Evolutionary conservation across 1,139 yeast species (phyloP), one percentile per base, ranked within the genome.

Genomic region (Pichia sp.): DNA sequence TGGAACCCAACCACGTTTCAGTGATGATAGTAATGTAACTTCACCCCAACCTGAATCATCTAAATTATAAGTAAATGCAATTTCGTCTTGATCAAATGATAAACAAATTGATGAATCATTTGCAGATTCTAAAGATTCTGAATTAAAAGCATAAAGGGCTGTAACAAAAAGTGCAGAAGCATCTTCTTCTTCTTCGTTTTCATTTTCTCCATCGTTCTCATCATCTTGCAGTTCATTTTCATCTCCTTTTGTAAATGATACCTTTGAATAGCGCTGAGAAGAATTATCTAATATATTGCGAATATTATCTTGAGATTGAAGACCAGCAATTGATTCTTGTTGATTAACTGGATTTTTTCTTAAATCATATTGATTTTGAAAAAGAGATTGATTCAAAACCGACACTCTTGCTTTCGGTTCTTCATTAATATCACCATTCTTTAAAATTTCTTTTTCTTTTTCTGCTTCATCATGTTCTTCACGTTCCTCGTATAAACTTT

Each of bases 11-110:
- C 99, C 99, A 55, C 96, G 76, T 60, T 80, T 79, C 52, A 87
- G 79, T 8, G 87, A 76, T 50, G 82, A 81, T 22, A 80, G 67
- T 19, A 84, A 68, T 0, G 97, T 90, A 3, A 91, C 98, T 68
- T 93, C 98, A 54, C 96, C 97, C 99, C 99, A 93, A 2, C 98
- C 99, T 19, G 96, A 85, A 51, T 87, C 84, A 67, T 93, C 98
- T 33, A 90, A 81, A 11, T 91, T 81, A 66, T 91, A 96, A 9
- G 93, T 87, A 65, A 89, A 85, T 0, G 93, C 96, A 53, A 89
- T 72, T 62, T 90, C 97, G 56, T 83, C 81, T 61, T 81, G 84
- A 31, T 80, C 81, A 66, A 93, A 91, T 0, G 95, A 84, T 31
- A 93, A 74, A 67, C 98, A 93, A 43, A 89, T 86, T 0, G 90